Conservation (phyloP, 345 rosid species). For the Arabidopsis suecica region DNA sequence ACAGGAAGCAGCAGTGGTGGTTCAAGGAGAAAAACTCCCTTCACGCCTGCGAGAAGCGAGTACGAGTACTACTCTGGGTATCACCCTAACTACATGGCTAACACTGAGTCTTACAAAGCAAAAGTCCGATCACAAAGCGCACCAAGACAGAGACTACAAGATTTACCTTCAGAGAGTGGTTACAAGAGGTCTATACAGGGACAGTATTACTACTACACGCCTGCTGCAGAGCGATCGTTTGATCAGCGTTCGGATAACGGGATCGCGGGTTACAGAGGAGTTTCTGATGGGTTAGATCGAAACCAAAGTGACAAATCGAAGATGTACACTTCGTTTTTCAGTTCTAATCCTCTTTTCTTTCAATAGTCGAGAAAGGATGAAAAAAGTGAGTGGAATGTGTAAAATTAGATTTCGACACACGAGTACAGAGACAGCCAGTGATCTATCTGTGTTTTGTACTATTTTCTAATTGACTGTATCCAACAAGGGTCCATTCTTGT, state of each 20-base stretch:
- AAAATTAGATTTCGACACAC: constrained; percentile 35
- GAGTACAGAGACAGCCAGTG: constrained; percentile 34
- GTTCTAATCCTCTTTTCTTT: constrained; percentile 23
- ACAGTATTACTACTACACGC: constrained; percentile 41
- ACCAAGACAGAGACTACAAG: constrained; percentile 85
- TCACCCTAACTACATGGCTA: constrained; percentile 89
- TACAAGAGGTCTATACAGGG: constrained; percentile 53
- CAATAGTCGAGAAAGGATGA: constrained; percentile 3
- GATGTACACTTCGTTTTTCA: constrained; percentile 40
- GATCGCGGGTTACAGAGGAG: constrained; percentile 38
- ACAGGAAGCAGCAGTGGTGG: constrained; percentile 67
- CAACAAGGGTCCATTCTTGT: constrained; percentile 30
- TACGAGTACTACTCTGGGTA: constrained; percentile 60
- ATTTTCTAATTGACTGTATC: constrained; percentile 18
- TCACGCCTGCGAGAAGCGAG: constrained; percentile 82
- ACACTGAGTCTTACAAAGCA: constrained; percentile 88
- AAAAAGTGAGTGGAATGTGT: constrained; percentile 28
- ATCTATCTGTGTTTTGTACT: constrained; percentile 28
- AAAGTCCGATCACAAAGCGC: constrained; percentile 91
- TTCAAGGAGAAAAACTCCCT: constrained; percentile 68
- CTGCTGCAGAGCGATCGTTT: constrained; percentile 43
- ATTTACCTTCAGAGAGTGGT: constrained; percentile 45
- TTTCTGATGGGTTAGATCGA: constrained; percentile 12
- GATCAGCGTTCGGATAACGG: constrained; percentile 51
- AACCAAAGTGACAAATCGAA: constrained; percentile 41